Evolutionary conservation across 805 yeast genomes (phyloP), one percentile per base, ranked within the genome.

Genomic region (Soucietia sequanensis): DNA sequence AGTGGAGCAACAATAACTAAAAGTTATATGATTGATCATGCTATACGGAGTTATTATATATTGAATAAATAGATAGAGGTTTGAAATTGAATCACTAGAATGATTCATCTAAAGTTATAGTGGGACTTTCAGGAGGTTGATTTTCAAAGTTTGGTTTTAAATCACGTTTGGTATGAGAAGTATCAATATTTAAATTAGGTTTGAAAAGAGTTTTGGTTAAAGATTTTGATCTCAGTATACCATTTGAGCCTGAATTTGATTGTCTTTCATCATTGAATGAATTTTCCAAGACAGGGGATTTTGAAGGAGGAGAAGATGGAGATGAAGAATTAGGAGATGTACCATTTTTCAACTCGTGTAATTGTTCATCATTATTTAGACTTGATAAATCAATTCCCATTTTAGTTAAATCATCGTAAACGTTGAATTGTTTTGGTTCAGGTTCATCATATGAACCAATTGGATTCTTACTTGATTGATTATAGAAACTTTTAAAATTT

Each of bases 51-150:
- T n/a, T n/a, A n/a, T n/a, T n/a, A n/a, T n/a, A n/a, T n/a, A n/a
- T n/a, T n/a, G n/a, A n/a, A n/a, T n/a, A n/a, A n/a, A n/a, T n/a
- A n/a, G n/a, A n/a, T n/a, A n/a, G n/a, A n/a, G n/a, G n/a, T n/a
- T n/a, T n/a, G n/a, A n/a, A n/a, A n/a, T n/a, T 9, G 23, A 21
- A 21, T 21, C 23, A n/a, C 31, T 36, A 54, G 23, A 48, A 52
- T 12, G 55, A 48, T 41, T 62, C 68, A 33, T 66, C 71, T 30
- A 67, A 50, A 0, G 72, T 66, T 24, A 67, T 67, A 2, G 65
- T 58, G 3, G 72, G 72, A 42, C 53, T 46, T 21, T 19, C 47
- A 15, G 47, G 62, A 7, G 29, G 11, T 11, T 21, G 24, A 13
- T 31, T 12, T 21, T 31, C 33, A n/a, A 14, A 9, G 20, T 25